A percentile compares a stretch with the other conserved stretches of the same genome.
phyloP scores from a whole-genome alignment of 1,139 yeast genomes.

The Petasospora fabianii region DNA sequence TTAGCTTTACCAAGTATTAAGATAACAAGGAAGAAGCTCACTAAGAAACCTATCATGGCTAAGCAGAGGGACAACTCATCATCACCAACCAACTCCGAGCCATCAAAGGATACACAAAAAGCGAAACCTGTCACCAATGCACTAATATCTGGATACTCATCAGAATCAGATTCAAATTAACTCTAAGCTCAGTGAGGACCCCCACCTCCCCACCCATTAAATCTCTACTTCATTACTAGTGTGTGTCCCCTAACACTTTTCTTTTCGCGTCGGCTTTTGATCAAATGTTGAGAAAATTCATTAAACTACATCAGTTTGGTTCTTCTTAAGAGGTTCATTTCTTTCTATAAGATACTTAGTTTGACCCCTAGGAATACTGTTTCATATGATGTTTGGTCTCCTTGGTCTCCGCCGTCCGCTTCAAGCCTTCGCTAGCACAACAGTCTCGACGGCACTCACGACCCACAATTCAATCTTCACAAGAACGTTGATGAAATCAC shows the following conservation, averaged over 20 bases:
- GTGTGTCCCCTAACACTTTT: not conserved
- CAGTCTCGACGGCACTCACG: slow-evolving; percentile 9
- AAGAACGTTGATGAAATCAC: slow-evolving; percentile 37
- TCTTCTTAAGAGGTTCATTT: too few species aligned
- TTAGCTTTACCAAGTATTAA: not conserved
- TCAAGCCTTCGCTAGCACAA: not conserved
- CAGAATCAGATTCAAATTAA: slow-evolving; percentile 1
- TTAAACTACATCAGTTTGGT: too few species aligned
- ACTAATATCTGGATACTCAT: slow-evolving; percentile 2
- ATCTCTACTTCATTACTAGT: too few species aligned
- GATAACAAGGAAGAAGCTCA: slow-evolving; percentile 11
- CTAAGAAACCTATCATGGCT: too few species aligned
- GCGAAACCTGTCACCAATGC: not conserved
- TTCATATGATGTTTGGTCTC: slow-evolving; percentile 17
- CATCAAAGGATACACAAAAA: not conserved
- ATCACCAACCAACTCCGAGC: not conserved
- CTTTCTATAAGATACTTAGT: too few species aligned
- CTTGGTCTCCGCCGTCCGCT: slow-evolving; percentile 10
- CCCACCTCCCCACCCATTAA: not conserved
- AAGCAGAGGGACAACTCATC: too few species aligned
- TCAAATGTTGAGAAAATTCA: too few species aligned
- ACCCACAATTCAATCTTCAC: slow-evolving; percentile 18
- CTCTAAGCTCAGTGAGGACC: not conserved
- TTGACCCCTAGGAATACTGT: too few species aligned
- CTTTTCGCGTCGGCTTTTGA: not conserved